Conservation (phyloP, 2,329 filamentous ascomycete species). For the Sarocladium strictum region DNA sequence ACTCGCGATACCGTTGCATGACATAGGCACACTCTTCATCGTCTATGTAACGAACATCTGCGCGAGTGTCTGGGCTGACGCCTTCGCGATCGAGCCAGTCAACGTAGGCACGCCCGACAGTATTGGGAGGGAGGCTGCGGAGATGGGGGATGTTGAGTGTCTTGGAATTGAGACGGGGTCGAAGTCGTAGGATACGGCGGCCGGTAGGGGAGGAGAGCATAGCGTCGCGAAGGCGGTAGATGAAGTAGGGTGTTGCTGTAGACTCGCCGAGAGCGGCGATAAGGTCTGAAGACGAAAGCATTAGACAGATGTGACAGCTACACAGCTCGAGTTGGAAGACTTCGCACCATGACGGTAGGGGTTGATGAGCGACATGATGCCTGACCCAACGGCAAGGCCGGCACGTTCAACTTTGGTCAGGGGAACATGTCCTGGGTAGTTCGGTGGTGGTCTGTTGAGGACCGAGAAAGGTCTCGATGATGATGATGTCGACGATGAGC, state of each 20-base stretch:
- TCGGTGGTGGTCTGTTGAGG: conserved; percentile 76
- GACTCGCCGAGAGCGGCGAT: conserved; percentile 93
- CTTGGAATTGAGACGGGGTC: conserved; percentile 80
- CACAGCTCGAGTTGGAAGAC: no score
- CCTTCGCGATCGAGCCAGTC: conserved; percentile 91
- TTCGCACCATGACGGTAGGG: conserved; percentile 70
- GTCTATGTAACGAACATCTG: conserved; percentile 82
- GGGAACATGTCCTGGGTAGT: conserved; percentile 89
- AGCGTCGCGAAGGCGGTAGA: conserved; percentile 80
- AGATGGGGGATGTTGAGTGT: conserved; percentile 61
- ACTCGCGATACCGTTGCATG: conserved; percentile 96
- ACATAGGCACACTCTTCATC: conserved; percentile 96
- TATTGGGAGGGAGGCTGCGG: conserved; percentile 63
- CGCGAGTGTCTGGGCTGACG: conserved; percentile 84
- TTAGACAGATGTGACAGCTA: no score
- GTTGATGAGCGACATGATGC: conserved; percentile 60
- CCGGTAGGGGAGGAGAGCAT: conserved; percentile 85
- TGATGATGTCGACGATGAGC: conserved; percentile 14
- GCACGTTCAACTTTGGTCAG: conserved; percentile 72
- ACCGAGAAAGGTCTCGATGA: conserved; percentile 69
- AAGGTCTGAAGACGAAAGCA: conserved; percentile 55
- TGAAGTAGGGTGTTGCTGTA: conserved; percentile 91
- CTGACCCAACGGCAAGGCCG: conserved; percentile 61
- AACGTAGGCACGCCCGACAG: conserved; percentile 76
- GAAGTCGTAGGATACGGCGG: conserved; percentile 82